These are phyloP conservation scores for Coffea eugenioides DNA, from an alignment of 257 asterid species.

Conservation along the genomic window DNA sequence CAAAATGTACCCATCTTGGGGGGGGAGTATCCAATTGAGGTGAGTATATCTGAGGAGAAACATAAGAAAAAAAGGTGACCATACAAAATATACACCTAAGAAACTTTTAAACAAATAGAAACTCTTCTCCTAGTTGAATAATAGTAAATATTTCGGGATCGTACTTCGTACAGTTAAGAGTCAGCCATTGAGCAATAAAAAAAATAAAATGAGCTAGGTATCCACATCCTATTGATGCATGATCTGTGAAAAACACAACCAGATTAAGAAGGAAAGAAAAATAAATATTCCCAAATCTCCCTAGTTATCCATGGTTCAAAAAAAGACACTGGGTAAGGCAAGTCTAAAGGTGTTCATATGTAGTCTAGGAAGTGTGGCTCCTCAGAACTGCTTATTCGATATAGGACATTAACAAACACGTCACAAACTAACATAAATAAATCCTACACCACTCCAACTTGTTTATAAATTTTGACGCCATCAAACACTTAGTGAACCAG, in stretches of 20 bases:
- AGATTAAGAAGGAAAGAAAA: neutral
- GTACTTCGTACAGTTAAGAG: neutral
- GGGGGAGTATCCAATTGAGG: conserved; percentile 90
- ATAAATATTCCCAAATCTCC: neutral
- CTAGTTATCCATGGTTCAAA: neutral
- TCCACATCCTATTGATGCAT: neutral
- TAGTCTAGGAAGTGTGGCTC: neutral
- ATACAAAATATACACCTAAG: neutral
- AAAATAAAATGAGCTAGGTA: neutral
- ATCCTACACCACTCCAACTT: neutral
- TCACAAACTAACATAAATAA: neutral
- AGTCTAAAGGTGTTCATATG: neutral
- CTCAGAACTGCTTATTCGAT: neutral
- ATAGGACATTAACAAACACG: neutral
- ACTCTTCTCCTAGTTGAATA: neutral
- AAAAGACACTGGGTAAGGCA: neutral
- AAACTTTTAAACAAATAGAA: neutral
- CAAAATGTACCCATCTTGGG: conserved; percentile 94
- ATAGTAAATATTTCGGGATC: neutral
- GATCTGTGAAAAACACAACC: neutral
- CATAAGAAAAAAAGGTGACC: conserved; percentile 8
- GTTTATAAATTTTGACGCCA: neutral
- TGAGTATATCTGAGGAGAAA: conserved; percentile 65
- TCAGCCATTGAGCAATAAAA: neutral
- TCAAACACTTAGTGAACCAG: neutral